Evolutionary conservation across 1,284 basidiomycete species (phyloP).

Genomic region (Pyrrhoderma noxium): DNA sequence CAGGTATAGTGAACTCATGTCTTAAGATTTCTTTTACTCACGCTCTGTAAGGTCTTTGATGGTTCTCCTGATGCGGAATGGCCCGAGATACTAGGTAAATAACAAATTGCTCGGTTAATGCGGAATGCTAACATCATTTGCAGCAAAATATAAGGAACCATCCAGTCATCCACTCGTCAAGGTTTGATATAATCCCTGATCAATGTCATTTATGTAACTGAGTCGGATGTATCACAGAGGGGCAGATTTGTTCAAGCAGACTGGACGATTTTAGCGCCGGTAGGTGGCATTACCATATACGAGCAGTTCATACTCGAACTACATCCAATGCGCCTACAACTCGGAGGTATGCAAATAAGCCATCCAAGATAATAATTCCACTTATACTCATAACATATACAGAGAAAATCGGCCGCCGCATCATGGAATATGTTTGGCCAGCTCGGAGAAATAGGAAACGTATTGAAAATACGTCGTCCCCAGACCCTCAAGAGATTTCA

Average conservation of each 20-base stretch:
- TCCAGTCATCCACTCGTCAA: slow-evolving; percentile 60
- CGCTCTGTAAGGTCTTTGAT: slow-evolving; percentile 61
- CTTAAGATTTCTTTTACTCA: background rate
- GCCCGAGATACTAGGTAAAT: slow-evolving; percentile 82
- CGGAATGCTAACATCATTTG: background rate
- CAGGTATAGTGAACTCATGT: slow-evolving; percentile 18
- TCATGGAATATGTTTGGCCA: slow-evolving; percentile 89
- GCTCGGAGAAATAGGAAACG: slow-evolving; percentile 43
- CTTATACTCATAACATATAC: slow-evolving; percentile 10
- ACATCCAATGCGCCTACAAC: slow-evolving; percentile 83
- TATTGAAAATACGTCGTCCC: background rate
- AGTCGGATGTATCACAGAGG: slow-evolving; percentile 33
- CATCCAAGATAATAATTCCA: background rate
- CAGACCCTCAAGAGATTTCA: background rate
- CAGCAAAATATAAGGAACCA: slow-evolving; percentile 45
- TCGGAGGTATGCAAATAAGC: slow-evolving; percentile 40
- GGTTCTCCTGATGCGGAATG: slow-evolving; percentile 80
- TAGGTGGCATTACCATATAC: slow-evolving; percentile 91
- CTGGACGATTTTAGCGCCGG: slow-evolving; percentile 81
- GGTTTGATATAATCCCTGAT: slow-evolving; percentile 33
- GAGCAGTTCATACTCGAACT: slow-evolving; percentile 77
- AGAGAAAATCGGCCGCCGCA: slow-evolving; percentile 69
- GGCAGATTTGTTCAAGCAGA: slow-evolving; percentile 63
- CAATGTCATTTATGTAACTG: background rate
- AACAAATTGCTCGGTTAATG: slow-evolving; percentile 18